phyloP scores from a whole-genome alignment of 257 asterid species.

The Salvia miltiorrhiza region DNA sequence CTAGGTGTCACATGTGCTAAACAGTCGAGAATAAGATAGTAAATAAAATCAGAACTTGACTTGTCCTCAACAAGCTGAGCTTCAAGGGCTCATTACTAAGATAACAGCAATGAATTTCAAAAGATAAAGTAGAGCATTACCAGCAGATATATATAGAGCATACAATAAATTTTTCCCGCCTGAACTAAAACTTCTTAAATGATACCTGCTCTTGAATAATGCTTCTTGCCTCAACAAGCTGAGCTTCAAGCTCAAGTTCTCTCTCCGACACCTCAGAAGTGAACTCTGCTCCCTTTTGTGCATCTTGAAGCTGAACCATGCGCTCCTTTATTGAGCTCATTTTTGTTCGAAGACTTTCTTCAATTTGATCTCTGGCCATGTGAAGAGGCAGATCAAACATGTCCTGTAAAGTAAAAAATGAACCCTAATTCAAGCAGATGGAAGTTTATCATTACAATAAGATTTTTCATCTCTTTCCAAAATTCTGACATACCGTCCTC shows the following conservation, averaged over 20 bases:
- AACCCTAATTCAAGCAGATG: slow-evolving; percentile 10
- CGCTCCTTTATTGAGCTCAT: slow-evolving; percentile 79
- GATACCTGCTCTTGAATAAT: slow-evolving; percentile 97
- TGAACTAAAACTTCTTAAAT: slow-evolving; percentile 3
- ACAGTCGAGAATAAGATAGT: neutral
- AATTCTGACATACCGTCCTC: slow-evolving; percentile 59
- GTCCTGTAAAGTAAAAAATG: slow-evolving; percentile 41
- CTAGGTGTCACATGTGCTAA: neutral
- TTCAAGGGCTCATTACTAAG: neutral
- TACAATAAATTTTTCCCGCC: neutral
- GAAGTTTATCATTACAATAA: slow-evolving; percentile 19
- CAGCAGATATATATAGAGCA: neutral
- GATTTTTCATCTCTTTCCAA: neutral
- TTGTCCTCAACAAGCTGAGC: neutral
- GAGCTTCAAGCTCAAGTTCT: slow-evolving; percentile 99
- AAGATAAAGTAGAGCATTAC: neutral
- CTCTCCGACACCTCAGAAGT: slow-evolving; percentile 91
- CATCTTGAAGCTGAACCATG: slow-evolving; percentile 77
- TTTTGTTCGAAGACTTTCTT: slow-evolving; percentile 76
- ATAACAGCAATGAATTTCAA: neutral
- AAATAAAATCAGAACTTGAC: neutral
- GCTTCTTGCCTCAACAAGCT: slow-evolving; percentile 98
- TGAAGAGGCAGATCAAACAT: slow-evolving; percentile 92
- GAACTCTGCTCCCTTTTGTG: slow-evolving; percentile 75
- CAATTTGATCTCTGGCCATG: slow-evolving; percentile 92